phyloP scores from a whole-genome alignment of 2,329 filamentous ascomycete species.

The Falciphora oryzae region DNA sequence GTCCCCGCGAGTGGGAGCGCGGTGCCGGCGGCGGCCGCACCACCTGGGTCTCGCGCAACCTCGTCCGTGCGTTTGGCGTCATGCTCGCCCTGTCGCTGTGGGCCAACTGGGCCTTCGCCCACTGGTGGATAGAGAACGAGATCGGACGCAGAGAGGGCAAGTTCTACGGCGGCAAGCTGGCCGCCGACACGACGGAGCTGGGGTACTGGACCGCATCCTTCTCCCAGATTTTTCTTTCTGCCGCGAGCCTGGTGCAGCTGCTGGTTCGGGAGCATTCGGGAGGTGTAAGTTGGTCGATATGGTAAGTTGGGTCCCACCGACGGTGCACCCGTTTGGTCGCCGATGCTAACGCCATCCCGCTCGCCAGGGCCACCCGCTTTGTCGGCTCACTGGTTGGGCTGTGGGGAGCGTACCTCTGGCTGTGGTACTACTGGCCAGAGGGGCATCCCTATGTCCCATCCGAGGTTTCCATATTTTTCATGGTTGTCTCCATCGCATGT shows the following conservation, averaged over 20 bases:
- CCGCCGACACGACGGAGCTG: slow-evolving; percentile 42
- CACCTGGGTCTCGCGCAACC: slow-evolving; percentile 2
- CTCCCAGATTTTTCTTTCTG: slow-evolving; percentile 1
- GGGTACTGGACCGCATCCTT: slow-evolving; percentile 39
- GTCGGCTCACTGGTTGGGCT: slow-evolving; percentile 37
- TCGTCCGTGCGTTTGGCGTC: neutral
- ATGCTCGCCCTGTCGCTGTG: slow-evolving; percentile 4
- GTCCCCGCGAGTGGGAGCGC: slow-evolving; percentile 3
- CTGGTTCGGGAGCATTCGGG: slow-evolving; percentile 41
- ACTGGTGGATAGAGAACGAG: slow-evolving; percentile 6
- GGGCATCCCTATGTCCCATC: slow-evolving; percentile 40
- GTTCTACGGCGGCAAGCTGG: slow-evolving; percentile 33
- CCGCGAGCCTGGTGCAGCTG: slow-evolving; percentile 34
- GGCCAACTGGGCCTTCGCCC: slow-evolving; percentile 5
- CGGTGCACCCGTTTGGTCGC: too few relatives aligned
- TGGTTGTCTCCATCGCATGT: slow-evolving; percentile 32
- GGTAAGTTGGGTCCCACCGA: slow-evolving; percentile 29
- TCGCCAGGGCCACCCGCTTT: slow-evolving; percentile 35
- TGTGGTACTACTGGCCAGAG: slow-evolving; percentile 46
- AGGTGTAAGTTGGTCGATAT: slow-evolving; percentile 41
- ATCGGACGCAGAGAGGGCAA: slow-evolving; percentile 34
- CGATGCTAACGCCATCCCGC: neutral
- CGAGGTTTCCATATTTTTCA: slow-evolving; percentile 36
- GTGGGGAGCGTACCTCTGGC: slow-evolving; percentile 29
- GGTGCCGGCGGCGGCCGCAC: neutral